Conservation (phyloP, 331 rosid genomes). For the Malus hybrid region DNA sequence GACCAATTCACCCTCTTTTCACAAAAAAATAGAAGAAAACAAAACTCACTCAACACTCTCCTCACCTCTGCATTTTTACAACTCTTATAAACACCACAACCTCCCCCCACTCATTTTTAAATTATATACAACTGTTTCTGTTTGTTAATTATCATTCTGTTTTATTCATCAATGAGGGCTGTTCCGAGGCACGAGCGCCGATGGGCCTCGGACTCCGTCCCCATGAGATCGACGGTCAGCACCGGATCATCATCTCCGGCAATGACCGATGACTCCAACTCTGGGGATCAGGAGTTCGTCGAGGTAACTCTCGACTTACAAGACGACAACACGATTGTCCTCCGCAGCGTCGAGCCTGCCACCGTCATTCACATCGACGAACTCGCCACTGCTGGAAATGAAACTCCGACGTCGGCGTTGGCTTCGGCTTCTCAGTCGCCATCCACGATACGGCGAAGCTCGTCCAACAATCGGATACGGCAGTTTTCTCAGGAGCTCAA, state of each 20-base stretch:
- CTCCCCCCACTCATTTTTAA: not conserved
- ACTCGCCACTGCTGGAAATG: not conserved
- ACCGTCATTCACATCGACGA: conserved; percentile 42
- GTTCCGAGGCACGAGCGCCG: conserved; percentile 25
- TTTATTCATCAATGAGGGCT: conserved; percentile 15
- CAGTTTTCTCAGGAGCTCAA: conserved; percentile 90
- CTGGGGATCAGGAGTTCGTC: conserved; percentile 51
- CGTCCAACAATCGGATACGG: conserved; percentile 49
- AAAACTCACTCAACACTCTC: not conserved
- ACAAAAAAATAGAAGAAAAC: not conserved
- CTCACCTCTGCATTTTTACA: not conserved
- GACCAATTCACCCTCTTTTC: not conserved
- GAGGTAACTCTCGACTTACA: conserved; percentile 84
- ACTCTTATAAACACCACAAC: not conserved
- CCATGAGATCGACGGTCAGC: conserved; percentile 9
- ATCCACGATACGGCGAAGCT: conserved; percentile 39
- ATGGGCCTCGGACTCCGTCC: conserved; percentile 34
- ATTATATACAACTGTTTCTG: not conserved
- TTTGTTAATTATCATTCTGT: not conserved
- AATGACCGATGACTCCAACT: conserved; percentile 32
- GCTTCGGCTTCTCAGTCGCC: conserved; percentile 28
- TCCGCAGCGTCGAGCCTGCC: conserved; percentile 74
- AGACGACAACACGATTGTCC: conserved; percentile 65
- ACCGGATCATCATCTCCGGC: conserved; percentile 54
- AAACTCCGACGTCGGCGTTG: conserved; percentile 26